Evolutionary conservation across 2,329 filamentous ascomycete genomes (phyloP).

Genomic region (Microdochium nivale): DNA sequence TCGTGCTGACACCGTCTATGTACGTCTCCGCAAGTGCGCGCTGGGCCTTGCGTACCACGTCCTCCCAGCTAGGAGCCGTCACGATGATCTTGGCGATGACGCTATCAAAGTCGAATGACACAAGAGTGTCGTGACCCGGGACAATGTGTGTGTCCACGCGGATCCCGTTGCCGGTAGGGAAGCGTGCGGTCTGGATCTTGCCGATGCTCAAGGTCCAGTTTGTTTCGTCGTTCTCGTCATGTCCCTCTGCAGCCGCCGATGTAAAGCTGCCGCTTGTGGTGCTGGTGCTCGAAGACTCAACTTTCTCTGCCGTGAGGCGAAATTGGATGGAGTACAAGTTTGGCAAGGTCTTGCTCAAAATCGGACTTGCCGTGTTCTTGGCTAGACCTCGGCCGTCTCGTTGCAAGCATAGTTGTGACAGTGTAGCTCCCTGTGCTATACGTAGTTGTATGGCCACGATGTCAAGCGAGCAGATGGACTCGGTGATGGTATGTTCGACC

Average conservation of each 20-base stretch:
- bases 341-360: conserved; percentile 25
- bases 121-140: conserved; percentile 27
- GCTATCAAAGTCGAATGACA: conserved; percentile 49
- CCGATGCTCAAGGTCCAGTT: conserved; percentile 51
- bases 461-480: conserved; percentile 43
- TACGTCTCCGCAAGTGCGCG: conserved; percentile 45
- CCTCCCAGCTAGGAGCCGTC: conserved; percentile 42
- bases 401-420: conserved; percentile 11
- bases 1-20: conserved; percentile 50
- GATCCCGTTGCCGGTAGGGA: conserved; percentile 49
- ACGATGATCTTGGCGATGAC: conserved; percentile 52
- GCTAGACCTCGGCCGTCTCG: conserved; percentile 15
- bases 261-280: conserved; percentile 54
- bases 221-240: conserved; percentile 36
- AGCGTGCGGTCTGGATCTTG: conserved; percentile 42
- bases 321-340: conserved; percentile 42
- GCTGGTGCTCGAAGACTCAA: conserved; percentile 40
- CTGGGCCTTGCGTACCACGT: conserved; percentile 40
- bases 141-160: conserved; percentile 47
- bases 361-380: conserved; percentile 19
- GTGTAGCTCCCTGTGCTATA: conserved; percentile 38
- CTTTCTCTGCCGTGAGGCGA: conserved; percentile 48
- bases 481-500: conserved; percentile 55
- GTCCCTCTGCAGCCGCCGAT: too few relatives aligned
- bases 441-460: conserved; percentile 46